Conservation (phyloP, 768 basidiomycete species). For the Trametes gibbosa region DNA sequence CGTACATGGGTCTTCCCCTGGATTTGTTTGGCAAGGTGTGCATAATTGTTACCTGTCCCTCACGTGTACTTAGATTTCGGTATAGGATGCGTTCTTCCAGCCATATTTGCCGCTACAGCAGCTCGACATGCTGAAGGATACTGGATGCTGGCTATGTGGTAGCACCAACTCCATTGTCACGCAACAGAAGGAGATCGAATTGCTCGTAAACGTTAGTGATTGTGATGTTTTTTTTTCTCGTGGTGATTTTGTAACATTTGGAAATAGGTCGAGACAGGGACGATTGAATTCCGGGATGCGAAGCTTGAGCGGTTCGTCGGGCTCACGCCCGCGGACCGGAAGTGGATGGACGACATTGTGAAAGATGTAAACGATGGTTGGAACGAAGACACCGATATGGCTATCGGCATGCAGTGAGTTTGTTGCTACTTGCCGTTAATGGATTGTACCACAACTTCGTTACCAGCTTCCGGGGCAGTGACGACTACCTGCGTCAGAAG, state of each 20-base stretch:
- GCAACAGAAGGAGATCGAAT: slow-evolving; percentile 87
- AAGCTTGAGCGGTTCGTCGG: slow-evolving; percentile 73
- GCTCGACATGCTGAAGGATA: slow-evolving; percentile 79
- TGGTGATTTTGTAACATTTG: background rate
- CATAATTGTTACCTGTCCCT: too few species aligned
- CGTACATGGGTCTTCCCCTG: slow-evolving; percentile 90
- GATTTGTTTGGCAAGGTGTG: slow-evolving; percentile 88
- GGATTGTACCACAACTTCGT: background rate
- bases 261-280: slow-evolving; percentile 75
- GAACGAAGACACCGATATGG: slow-evolving; percentile 58
- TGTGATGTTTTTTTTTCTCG: background rate
- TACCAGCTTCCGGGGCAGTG: slow-evolving; percentile 85
- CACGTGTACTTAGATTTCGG: background rate
- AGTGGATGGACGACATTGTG: slow-evolving; percentile 97
- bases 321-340: slow-evolving; percentile 89
- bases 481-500: slow-evolving; percentile 90
- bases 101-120: slow-evolving; percentile 97
- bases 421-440: slow-evolving; percentile 1
- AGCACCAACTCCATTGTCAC: slow-evolving; percentile 95
- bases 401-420: slow-evolving; percentile 63
- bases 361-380: slow-evolving; percentile 82
- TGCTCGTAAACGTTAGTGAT: slow-evolving; percentile 76
- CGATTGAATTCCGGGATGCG: slow-evolving; percentile 84
- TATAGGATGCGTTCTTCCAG: slow-evolving; percentile 91
- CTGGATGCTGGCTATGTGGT: slow-evolving; percentile 86